These are phyloP conservation scores for Calonectria pteridis DNA, from an alignment of 2,329 filamentous ascomycete genomes.

Conservation along the genomic window DNA sequence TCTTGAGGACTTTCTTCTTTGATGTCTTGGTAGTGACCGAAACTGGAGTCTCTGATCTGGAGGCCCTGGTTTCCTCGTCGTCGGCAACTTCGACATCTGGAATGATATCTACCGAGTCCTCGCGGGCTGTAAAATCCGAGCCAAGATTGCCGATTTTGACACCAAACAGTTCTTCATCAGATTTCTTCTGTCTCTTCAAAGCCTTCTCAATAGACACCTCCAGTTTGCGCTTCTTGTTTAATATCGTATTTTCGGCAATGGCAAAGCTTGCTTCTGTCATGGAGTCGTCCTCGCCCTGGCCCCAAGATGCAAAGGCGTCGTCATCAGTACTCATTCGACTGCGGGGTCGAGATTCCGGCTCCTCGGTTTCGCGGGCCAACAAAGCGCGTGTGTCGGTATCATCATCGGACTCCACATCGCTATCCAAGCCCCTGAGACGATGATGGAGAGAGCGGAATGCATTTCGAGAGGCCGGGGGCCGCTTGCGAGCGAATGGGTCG, in stretches of 20 bases:
- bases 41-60: conserved; percentile 62
- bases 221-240: conserved; percentile 79
- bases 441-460: conserved; percentile 86
- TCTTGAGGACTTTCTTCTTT: conserved; percentile 68
- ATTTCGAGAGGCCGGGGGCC: conserved; percentile 67
- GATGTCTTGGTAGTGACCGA: conserved; percentile 59
- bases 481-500: conserved; percentile 75
- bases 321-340: conserved; percentile 79
- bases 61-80: conserved; percentile 56
- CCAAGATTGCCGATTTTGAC: conserved; percentile 69
- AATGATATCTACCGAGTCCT: conserved; percentile 64
- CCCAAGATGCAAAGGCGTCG: conserved; percentile 61
- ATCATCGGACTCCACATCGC: conserved; percentile 89
- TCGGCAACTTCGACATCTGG: conserved; percentile 61
- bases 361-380: conserved; percentile 83
- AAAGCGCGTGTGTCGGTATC: conserved; percentile 70
- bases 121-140: conserved; percentile 59
- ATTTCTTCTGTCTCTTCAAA: conserved; percentile 84
- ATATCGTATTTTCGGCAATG: conserved; percentile 66
- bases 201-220: conserved; percentile 74
- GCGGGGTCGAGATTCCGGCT: conserved; percentile 83
- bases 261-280: conserved; percentile 81
- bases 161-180: conserved; percentile 82
- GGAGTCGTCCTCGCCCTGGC: conserved; percentile 70
- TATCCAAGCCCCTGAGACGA: conserved; percentile 70